Percentiles rank a stretch among this genome's conserved stretches.
Evolutionary conservation across 345 rosid genomes (phyloP).

Genomic region (Eucalyptus leucophloia): DNA sequence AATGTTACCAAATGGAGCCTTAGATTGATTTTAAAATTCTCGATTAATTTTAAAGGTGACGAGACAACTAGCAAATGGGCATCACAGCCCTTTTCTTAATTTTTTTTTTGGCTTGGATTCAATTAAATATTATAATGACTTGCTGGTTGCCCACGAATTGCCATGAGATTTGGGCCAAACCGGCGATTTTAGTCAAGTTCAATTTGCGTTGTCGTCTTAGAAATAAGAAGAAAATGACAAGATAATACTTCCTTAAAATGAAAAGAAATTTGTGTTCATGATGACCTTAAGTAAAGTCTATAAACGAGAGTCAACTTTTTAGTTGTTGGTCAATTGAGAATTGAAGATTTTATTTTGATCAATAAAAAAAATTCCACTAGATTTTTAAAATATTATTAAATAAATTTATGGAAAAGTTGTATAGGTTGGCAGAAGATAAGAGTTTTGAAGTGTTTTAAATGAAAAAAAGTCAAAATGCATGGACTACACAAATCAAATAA

Average conservation of each 20-base stretch:
- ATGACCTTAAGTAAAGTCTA: not conserved
- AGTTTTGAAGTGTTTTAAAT: not conserved
- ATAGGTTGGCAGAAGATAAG: not conserved
- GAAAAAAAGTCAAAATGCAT: too few species aligned
- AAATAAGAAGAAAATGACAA: too few species aligned
- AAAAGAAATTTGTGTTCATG: not conserved
- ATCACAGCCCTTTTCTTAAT: not conserved
- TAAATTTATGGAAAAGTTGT: not conserved
- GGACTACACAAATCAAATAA: too few species aligned
- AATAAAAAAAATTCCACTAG: not conserved
- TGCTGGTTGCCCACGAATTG: too few species aligned
- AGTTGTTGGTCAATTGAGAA: not conserved
- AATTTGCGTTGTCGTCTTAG: too few species aligned
- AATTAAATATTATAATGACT: not conserved
- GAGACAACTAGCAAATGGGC: not conserved
- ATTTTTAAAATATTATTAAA: too few species aligned
- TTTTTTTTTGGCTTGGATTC: not conserved
- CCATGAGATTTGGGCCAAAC: too few species aligned
- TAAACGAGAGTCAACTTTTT: not conserved
- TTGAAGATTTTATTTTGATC: not conserved
- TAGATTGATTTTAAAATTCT: not conserved
- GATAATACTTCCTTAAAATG: not conserved
- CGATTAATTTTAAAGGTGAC: not conserved
- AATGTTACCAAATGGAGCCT: too few species aligned
- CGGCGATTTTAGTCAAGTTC: accelerated